Base-by-base conservation (phyloP, 1,139 yeast genomes). In the Groenewaldozyma sp. region DNA sequence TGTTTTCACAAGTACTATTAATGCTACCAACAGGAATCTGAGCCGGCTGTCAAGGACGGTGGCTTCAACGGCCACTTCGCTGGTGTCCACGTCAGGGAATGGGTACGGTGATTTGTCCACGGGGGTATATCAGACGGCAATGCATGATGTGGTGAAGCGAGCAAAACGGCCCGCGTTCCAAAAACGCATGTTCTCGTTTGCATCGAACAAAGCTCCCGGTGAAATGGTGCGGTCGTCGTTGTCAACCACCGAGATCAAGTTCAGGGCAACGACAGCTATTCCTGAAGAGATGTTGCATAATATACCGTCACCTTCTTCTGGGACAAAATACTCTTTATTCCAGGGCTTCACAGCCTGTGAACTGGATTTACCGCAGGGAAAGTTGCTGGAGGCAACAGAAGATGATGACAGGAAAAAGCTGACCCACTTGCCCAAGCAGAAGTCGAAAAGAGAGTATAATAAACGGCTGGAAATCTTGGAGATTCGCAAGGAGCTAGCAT, bases 291-390 rank as follows among this genome's bases (percentile, higher is more conserved):
- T 78, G 45, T 62, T 79, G 35, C 55, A 60, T 11, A 73, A 75
- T 38, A 58, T 77, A 9, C 79, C 80, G 1, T 60, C 56, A 3
- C 31, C 21, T 16, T 5, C 36, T 6, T 13, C 26, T 20, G 20
- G n/a, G n/a, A 24, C 13, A 11, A 43, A 49, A 33, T 75, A 67
- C 52, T 73, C 83, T 1, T 59, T 80, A 16, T 77, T 73, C 49
- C 84, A 80, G 54, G 87, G 86, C 0, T 80, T 78, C 52, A 70
- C 67, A 47, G 84, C 83, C 1, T 65, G 73, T 0, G 24, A 51
- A 52, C 28, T 51, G 46, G 40, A 35, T 45, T 14, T 31, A 22
- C n/a, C 20, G 19, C 24, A 3, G 11, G n/a, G 19, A 16, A n/a
- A 13, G 33, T 20, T 31, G 20, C 11, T 13, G 13, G 36, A 7